Conservation (phyloP, 2,329 filamentous ascomycete genomes). For the Pezicula neosporulosa region DNA sequence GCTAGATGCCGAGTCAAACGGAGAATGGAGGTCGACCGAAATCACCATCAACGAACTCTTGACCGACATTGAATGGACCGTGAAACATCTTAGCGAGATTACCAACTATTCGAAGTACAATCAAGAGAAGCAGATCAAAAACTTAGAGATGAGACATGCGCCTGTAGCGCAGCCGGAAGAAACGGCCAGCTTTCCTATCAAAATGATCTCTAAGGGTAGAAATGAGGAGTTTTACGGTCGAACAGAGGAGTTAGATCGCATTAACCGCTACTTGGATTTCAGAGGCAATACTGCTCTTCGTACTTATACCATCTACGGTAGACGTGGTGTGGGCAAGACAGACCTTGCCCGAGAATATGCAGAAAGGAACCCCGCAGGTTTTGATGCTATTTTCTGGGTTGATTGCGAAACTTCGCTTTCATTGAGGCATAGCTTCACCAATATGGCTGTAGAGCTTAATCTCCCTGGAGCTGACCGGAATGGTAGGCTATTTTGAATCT, state of each 20-base stretch:
- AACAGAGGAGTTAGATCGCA: constrained; percentile 16
- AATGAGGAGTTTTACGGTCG: constrained; percentile 19
- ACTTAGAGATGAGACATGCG: constrained; percentile 8
- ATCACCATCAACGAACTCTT: constrained; percentile 8
- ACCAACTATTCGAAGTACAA: constrained; percentile 13
- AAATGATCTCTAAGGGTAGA: constrained; percentile 3
- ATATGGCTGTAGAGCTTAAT: constrained; percentile 21
- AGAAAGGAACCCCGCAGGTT: constrained; percentile 12
- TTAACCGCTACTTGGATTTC: constrained; percentile 12
- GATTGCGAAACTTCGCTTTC: constrained; percentile 19
- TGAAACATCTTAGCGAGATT: constrained; percentile 17
- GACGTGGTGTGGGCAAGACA: constrained; percentile 22
- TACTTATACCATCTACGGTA: constrained; percentile 23
- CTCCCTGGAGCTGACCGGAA: constrained; percentile 17
- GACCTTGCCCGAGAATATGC: constrained; percentile 20
- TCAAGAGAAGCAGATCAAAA: constrained; percentile 8
- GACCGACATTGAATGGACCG: constrained; percentile 5
- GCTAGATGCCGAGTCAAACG: constrained; percentile 8
- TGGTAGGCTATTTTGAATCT: constrained; percentile 3
- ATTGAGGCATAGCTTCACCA: constrained; percentile 24
- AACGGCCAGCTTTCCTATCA: constrained; percentile 9
- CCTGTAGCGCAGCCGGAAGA: constrained; percentile 6
- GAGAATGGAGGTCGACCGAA: constrained; percentile 4
- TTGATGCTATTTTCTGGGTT: constrained; percentile 26
- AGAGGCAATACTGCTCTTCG: constrained; percentile 8